These are phyloP conservation scores for Teratosphaeria epicoccoides DNA, from an alignment of 2,329 filamentous ascomycete species.

Conservation along the genomic window DNA sequence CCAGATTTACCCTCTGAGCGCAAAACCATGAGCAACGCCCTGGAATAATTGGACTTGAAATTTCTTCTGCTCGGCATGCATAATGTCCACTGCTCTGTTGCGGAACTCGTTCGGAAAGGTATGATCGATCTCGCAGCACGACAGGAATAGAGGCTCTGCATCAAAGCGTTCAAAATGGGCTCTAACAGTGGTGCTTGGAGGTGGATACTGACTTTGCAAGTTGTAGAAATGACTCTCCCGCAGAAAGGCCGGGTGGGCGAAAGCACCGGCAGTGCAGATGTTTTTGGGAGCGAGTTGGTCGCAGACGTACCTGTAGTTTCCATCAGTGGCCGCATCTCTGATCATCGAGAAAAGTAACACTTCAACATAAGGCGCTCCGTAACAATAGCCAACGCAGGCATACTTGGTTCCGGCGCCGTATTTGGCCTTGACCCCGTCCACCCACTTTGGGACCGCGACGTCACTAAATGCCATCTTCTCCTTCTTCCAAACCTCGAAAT, in stretches of 20 bases:
- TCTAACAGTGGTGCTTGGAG: neutral
- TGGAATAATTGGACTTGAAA: conserved; percentile 26
- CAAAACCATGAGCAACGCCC: conserved; percentile 28
- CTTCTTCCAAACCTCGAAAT: conserved; percentile 9
- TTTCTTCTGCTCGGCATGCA: conserved; percentile 29
- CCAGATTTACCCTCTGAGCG: conserved; percentile 17
- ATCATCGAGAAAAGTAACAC: neutral
- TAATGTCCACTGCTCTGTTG: conserved; percentile 34
- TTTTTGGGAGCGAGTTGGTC: conserved; percentile 27
- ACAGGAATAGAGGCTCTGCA: conserved; percentile 34
- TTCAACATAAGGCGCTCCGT: conserved; percentile 36
- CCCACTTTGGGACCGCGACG: conserved; percentile 8
- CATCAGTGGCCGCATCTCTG: neutral
- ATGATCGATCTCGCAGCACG: conserved; percentile 37
- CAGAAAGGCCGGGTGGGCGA: conserved; percentile 42
- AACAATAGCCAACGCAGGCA: conserved; percentile 18
- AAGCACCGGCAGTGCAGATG: conserved; percentile 35
- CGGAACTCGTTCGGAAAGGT: conserved; percentile 32
- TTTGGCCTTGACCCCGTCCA: conserved; percentile 8
- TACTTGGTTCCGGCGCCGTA: conserved; percentile 10
- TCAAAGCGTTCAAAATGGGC: neutral
- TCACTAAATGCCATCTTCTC: conserved; percentile 9
- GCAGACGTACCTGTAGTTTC: conserved; percentile 10
- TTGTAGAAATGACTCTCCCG: conserved; percentile 37
- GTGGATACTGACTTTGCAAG: conserved; percentile 23